phyloP scores from a whole-genome alignment of 2,329 filamentous ascomycete species.

The Anthostomella pinea region DNA sequence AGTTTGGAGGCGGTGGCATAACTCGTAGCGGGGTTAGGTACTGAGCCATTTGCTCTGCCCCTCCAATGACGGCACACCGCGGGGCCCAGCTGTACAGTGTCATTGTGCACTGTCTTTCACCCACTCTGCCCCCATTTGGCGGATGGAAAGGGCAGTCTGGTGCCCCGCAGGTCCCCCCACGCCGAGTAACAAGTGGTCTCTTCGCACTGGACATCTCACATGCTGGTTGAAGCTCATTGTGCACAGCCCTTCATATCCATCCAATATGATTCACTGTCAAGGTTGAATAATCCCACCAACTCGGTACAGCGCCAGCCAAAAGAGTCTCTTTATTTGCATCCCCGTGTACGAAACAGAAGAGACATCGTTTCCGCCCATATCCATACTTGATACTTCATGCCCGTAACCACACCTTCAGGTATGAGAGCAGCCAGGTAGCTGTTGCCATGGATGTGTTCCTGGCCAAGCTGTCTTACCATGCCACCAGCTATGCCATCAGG shows the following conservation, averaged over 20 bases:
- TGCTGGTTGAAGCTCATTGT: too few relatives aligned
- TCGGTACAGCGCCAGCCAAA: too few relatives aligned
- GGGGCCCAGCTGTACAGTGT: neutral
- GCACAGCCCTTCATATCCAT: too few relatives aligned
- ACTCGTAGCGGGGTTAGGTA: slow-evolving; percentile 6
- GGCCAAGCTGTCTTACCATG: slow-evolving; percentile 58
- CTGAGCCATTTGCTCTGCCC: slow-evolving; percentile 14
- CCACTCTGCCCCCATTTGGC: neutral
- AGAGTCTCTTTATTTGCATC: too few relatives aligned
- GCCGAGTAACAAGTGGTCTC: neutral
- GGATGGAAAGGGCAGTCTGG: too few relatives aligned
- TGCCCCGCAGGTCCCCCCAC: neutral
- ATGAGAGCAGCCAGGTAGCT: slow-evolving; percentile 12
- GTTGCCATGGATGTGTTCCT: slow-evolving; percentile 68
- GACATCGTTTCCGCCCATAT: too few relatives aligned
- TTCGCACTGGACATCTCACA: neutral
- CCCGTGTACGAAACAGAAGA: too few relatives aligned
- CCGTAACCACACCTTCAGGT: slow-evolving; percentile 11
- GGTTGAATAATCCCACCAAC: too few relatives aligned
- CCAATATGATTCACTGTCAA: too few relatives aligned
- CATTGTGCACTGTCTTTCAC: neutral
- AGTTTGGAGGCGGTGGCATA: too few relatives aligned
- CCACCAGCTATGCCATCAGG: slow-evolving; percentile 88
- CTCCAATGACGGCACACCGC: slow-evolving; percentile 20
- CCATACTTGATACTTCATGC: too few relatives aligned